Percentiles rank a stretch among this genome's conserved stretches.
Conservation (phyloP, 495 filamentous ascomycete genomes). For the Penicillium ucsense region DNA sequence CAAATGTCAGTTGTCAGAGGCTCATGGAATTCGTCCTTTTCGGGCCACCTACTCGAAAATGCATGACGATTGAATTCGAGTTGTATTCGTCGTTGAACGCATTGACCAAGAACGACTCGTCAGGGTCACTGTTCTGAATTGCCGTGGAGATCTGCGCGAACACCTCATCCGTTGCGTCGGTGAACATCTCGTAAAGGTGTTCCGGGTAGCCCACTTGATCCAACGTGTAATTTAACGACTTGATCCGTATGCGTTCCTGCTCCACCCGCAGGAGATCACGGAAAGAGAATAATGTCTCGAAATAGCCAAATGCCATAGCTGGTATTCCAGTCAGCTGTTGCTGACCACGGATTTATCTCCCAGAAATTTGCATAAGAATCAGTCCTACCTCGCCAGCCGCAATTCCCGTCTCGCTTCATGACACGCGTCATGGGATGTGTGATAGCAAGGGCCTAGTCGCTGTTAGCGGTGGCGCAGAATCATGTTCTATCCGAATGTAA, state of each 20-base stretch:
- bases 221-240: constrained; percentile 59
- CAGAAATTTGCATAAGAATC: no score
- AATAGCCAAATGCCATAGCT: constrained; percentile 92
- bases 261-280: constrained; percentile 55
- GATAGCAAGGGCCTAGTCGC: constrained; percentile 58
- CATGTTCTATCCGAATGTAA: no score
- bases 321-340: background rate
- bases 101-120: constrained; percentile 53
- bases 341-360: no score
- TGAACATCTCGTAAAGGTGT: constrained; percentile 73
- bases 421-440: constrained; percentile 83
- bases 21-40: background rate
- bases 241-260: constrained; percentile 61
- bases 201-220: constrained; percentile 56
- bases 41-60: constrained; percentile 47
- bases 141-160: constrained; percentile 46
- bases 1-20: constrained; percentile 4
- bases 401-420: constrained; percentile 88
- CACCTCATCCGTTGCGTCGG: constrained; percentile 60
- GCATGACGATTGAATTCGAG: constrained; percentile 65
- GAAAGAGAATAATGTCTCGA: constrained; percentile 65
- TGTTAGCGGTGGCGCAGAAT: background rate
- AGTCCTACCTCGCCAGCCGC: constrained; percentile 85
- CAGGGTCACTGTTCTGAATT: constrained; percentile 43
- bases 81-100: constrained; percentile 63